A percentile compares a stretch with the other conserved stretches of the same genome.
Conservation (phyloP, 2,329 filamentous ascomycete genomes). For the Helotiales sp. region DNA sequence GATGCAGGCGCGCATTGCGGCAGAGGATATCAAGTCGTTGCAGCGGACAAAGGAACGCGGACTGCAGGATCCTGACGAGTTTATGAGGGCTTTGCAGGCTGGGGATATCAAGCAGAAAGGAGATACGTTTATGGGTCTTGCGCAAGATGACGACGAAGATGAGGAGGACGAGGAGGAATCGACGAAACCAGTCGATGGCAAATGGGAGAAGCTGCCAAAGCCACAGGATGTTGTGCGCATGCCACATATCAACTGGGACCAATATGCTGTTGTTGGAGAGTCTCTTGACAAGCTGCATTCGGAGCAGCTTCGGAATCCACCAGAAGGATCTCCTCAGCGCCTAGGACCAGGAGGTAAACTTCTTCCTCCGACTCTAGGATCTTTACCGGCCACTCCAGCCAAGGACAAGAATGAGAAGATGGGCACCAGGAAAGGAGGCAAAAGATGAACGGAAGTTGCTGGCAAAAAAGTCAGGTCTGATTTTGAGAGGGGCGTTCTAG, state of each 20-base stretch:
- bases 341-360: conserved; percentile 53
- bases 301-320: conserved; percentile 73
- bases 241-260: conserved; percentile 91
- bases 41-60: conserved; percentile 73
- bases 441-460: conserved; percentile 20
- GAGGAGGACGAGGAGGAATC: conserved; percentile 41
- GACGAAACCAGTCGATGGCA: conserved; percentile 27
- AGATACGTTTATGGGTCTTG: conserved; percentile 32
- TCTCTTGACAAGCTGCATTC: conserved; percentile 83
- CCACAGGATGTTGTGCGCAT: conserved; percentile 84
- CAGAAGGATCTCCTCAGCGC: conserved; percentile 56
- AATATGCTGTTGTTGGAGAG: conserved; percentile 89
- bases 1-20: conserved; percentile 79
- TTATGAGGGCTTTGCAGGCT: conserved; percentile 68
- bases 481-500: not conserved
- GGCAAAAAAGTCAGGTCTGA: not conserved
- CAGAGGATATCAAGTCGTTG: conserved; percentile 74
- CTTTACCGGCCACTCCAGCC: conserved; percentile 60
- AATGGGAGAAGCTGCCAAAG: conserved; percentile 71
- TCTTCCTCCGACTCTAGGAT: conserved; percentile 54
- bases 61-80: conserved; percentile 71
- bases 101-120: conserved; percentile 57
- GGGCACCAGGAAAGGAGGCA: conserved; percentile 33
- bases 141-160: conserved; percentile 41
- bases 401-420: conserved; percentile 53